Base-by-base conservation (phyloP, 2,329 filamentous ascomycete genomes). In the Fusarium papillatum region DNA sequence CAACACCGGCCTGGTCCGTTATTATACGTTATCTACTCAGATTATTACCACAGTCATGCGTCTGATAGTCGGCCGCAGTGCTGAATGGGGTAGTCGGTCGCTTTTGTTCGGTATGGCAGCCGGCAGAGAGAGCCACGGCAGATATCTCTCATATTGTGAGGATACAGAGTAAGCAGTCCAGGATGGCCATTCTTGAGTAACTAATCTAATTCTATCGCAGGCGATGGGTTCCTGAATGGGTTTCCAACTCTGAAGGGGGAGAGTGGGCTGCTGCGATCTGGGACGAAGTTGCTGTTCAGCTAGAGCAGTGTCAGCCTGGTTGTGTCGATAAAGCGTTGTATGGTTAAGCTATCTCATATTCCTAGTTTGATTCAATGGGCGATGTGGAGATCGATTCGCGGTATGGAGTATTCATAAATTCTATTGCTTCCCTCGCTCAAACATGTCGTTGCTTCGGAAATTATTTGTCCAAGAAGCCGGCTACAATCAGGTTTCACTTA, bases 1-100 rank as follows among this genome's bases (percentile, higher is more conserved):
- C 38, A 46, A 34, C 8, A 62, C 60, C 14, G 60, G 60, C 39
- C 60, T 62, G 8, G 11, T 62, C 26, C 39, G 38, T 31, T 46
- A 62, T 62, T 46, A 46, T 29, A 46, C 60, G 24, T 62, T 62
- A 7, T 62, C 38, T 26, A 62, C 60, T 6, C 31, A 46, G 39
- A 46, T 62, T 11, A 46, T 62, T 19, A 46, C 39, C 16, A 46
- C 60, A 31, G 19, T 46, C 24, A 7, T 62, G 24, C 60, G 39
- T 8, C 6, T 34, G 41, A n/a, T 43, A 8, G 11, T 62, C 16
- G 60, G 60, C n/a, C 60, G 60, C 9, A 46, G 60, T 46, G 59
- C 59, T 46, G 59, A 62, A 22, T 62, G 24, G 59, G 59, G 59
- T 34, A 62, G 59, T 46, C 59, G 59, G 16, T 62, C 59, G 17